Evolutionary conservation across 208 protist species (phyloP).

Genomic region (Acanthamoeba pearcei): DNA sequence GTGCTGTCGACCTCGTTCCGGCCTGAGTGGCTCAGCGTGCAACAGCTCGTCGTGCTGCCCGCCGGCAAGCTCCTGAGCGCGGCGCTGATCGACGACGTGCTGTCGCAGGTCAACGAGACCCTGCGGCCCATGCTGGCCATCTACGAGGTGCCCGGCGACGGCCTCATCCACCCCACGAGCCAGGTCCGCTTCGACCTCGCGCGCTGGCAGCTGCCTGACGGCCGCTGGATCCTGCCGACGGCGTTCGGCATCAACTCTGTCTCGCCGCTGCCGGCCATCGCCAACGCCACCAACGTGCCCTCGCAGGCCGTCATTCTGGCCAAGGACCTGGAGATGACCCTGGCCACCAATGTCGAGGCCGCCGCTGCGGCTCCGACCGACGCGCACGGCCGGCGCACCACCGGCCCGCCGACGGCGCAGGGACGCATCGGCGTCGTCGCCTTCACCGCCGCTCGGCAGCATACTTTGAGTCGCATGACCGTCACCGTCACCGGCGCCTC

Average conservation of each 20-base stretch:
- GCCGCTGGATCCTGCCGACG: conserved; percentile 32
- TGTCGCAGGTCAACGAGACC: conserved; percentile 12
- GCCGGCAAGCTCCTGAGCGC: conserved; percentile 48
- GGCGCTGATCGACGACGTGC: conserved; percentile 7
- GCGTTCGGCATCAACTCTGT: background rate
- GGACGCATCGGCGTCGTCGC: background rate
- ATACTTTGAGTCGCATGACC: background rate
- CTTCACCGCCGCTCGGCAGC: background rate
- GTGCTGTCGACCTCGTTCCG: background rate
- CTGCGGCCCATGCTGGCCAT: conserved; percentile 39
- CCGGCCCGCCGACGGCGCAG: background rate
- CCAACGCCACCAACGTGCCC: conserved; percentile 18
- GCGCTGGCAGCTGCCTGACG: background rate
- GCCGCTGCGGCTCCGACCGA: background rate
- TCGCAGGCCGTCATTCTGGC: background rate
- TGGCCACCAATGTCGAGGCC: conserved; percentile 6
- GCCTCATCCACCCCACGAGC: background rate
- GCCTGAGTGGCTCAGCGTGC: background rate
- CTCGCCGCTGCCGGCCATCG: conserved; percentile 1
- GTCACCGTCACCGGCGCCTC: background rate
- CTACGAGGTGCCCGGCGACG: background rate
- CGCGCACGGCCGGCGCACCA: background rate
- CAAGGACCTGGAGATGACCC: background rate
- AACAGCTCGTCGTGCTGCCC: conserved; percentile 6
- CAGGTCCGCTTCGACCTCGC: conserved; percentile 63